phyloP scores from a whole-genome alignment of 192 early-diverging fungal species.

The Dissophora globulifera region DNA sequence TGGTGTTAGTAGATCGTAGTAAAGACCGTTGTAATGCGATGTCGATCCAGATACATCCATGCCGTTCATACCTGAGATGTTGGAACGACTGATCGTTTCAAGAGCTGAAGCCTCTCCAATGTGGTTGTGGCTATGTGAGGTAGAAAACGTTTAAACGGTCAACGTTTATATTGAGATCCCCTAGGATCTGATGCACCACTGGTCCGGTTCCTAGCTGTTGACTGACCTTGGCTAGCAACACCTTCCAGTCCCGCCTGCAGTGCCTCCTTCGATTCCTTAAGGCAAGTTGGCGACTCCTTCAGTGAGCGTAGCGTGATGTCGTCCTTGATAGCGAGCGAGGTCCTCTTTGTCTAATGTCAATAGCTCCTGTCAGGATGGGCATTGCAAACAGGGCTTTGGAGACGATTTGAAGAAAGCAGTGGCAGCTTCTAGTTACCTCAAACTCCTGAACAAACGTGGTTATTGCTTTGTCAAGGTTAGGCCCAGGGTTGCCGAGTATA shows the following conservation, averaged over 20 bases:
- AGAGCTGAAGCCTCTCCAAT: slow-evolving; percentile 13
- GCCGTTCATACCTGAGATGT: slow-evolving; percentile 20
- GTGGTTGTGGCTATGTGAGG: slow-evolving; percentile 8
- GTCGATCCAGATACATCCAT: no score
- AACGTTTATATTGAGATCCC: no score
- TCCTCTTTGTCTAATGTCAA: slow-evolving; percentile 21
- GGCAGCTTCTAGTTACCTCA: slow-evolving; percentile 28
- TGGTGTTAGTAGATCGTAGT: no score
- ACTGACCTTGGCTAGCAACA: slow-evolving; percentile 8
- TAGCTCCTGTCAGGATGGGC: neutral
- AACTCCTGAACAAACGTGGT: slow-evolving; percentile 34
- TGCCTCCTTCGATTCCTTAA: slow-evolving; percentile 1
- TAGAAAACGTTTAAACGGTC: neutral
- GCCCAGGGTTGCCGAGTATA: slow-evolving; percentile 29
- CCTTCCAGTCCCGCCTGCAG: slow-evolving; percentile 1
- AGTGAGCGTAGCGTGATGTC: neutral
- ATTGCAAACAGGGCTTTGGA: neutral
- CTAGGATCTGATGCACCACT: neutral
- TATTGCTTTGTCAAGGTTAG: slow-evolving; percentile 29
- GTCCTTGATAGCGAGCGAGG: neutral
- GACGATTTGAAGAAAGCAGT: neutral
- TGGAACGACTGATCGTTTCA: slow-evolving; percentile 14
- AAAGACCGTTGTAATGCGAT: no score
- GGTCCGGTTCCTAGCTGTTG: neutral
- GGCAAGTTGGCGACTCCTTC: neutral